Conservation (phyloP, 1,284 basidiomycete genomes). For the Pseudozyma sp. region DNA sequence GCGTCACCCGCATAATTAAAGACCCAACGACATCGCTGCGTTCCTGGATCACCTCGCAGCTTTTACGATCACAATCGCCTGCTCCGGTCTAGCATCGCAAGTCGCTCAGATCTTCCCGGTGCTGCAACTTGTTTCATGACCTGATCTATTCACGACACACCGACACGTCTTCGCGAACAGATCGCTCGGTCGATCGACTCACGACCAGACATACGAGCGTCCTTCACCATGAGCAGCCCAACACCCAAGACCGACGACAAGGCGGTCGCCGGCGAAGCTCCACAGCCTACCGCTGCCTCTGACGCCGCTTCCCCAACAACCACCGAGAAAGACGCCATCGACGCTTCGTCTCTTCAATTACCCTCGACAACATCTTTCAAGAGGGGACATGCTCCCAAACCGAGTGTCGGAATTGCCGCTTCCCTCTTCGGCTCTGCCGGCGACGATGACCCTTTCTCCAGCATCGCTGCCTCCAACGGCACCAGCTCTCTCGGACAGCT, state of each 20-base stretch:
- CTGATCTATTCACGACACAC: too few species aligned
- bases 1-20: too few species aligned
- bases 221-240: slow-evolving; percentile 26
- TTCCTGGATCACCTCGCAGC: too few species aligned
- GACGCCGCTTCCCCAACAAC: background rate
- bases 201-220: background rate
- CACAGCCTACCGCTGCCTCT: background rate
- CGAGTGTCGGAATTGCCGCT: slow-evolving; percentile 59
- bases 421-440: slow-evolving; percentile 56
- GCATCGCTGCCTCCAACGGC: slow-evolving; percentile 31
- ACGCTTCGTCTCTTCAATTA: slow-evolving; percentile 6
- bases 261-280: background rate
- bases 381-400: slow-evolving; percentile 48
- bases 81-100: too few species aligned
- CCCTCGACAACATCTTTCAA: slow-evolving; percentile 16
- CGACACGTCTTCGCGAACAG: too few species aligned
- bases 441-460: slow-evolving; percentile 57
- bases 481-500: slow-evolving; percentile 23
- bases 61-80: too few species aligned
- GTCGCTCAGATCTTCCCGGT: too few species aligned
- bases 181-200: background rate
- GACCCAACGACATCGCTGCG: too few species aligned
- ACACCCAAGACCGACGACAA: slow-evolving; percentile 13
- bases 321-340: slow-evolving; percentile 1
- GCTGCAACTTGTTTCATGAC: too few species aligned